Percentiles rank a stretch among this genome's conserved stretches.
Conservation (phyloP, 2,329 filamentous ascomycete genomes). For the Penicillium brasilianum region DNA sequence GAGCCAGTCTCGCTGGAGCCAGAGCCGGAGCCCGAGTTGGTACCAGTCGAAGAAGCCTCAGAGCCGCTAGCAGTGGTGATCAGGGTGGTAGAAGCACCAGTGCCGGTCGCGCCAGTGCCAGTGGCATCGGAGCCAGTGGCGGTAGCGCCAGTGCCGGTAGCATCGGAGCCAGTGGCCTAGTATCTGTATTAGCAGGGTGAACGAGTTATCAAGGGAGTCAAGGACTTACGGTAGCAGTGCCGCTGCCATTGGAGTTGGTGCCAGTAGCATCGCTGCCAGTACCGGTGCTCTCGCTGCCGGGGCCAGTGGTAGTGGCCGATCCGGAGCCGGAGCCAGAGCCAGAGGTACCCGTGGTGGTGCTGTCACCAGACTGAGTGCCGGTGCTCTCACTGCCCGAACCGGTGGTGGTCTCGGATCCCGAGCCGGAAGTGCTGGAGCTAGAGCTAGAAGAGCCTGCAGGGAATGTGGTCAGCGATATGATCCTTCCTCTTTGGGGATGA, state of each 20-base stretch:
- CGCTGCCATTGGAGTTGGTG: constrained; percentile 11
- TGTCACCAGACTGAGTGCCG: not conserved
- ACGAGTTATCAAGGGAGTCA: constrained; percentile 1
- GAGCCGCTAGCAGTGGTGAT: constrained; percentile 32
- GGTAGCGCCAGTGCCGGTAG: constrained; percentile 21
- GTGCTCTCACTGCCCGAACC: constrained; percentile 15
- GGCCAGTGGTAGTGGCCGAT: constrained; percentile 11
- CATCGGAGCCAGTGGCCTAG: constrained; percentile 7
- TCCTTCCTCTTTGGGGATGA: not conserved
- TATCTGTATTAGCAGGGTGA: not conserved
- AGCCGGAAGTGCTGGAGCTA: constrained; percentile 11
- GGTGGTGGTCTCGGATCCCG: constrained; percentile 14
- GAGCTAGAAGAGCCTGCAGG: constrained; percentile 16
- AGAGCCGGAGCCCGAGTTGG: constrained; percentile 19
- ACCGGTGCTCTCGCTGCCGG: constrained; percentile 16
- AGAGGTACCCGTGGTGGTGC: constrained; percentile 1
- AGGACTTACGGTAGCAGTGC: constrained; percentile 28
- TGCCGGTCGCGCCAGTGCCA: constrained; percentile 20
- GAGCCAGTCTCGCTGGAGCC: constrained; percentile 19
- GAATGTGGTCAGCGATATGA: constrained; percentile 13
- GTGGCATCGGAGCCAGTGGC: constrained; percentile 14
- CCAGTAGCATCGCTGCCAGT: constrained; percentile 18
- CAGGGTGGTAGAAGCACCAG: constrained; percentile 28
- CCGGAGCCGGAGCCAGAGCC: constrained; percentile 23
- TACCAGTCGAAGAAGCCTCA: constrained; percentile 29